Base-by-base conservation (phyloP, 371 early-diverging fungal species). In the Actinomortierella ambigua region DNA sequence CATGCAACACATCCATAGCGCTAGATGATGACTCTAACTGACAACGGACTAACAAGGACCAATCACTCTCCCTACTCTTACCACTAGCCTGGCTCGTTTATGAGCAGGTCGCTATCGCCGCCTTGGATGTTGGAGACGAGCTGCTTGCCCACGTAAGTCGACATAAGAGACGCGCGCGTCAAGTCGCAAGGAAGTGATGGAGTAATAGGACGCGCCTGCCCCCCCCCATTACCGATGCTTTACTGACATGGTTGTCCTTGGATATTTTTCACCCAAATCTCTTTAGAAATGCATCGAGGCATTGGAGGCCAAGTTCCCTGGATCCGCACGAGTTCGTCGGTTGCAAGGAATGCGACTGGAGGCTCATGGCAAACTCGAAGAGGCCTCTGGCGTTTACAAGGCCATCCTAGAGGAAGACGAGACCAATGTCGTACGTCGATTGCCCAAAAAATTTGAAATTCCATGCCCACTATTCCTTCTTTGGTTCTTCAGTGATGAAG, bases 31-130 rank as follows among this genome's bases (percentile, higher is more conserved):
- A 24, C 48, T 11, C 18, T 48, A 18, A 3, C 15, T 8, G 22
- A 48, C 18, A 3, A 17, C 15, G 22, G 24, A 48, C 18, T 24
- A 48, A 48, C n/a, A 48, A 48, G 7, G 11, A 8, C 34, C 11
- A 22, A 9, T 28, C 11, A 22, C 27, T 17, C 18, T 15, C 47
- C 20, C 34, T 3, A 27, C 28, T 13, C 11, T 15, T n/a, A 51
- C 28, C 51, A 51, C 47, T 58, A 91, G 92, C 81, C 3, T 93
- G 92, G 91, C 80, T 90, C 1, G 77, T 92, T 28, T 86, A 86
- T 65, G 96, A 95, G 76, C 95, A 96, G 77, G 77, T 91, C 4
- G 81, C 89, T 53, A 73, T 90, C 28, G 92, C 95, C 2, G 88
- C 91, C 1, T 76, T 95, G 29, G 95, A 96, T 76, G 76, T 88